Evolutionary conservation across 2,329 filamentous ascomycete genomes (phyloP).

Genomic region (Stylonectria norvegica): DNA sequence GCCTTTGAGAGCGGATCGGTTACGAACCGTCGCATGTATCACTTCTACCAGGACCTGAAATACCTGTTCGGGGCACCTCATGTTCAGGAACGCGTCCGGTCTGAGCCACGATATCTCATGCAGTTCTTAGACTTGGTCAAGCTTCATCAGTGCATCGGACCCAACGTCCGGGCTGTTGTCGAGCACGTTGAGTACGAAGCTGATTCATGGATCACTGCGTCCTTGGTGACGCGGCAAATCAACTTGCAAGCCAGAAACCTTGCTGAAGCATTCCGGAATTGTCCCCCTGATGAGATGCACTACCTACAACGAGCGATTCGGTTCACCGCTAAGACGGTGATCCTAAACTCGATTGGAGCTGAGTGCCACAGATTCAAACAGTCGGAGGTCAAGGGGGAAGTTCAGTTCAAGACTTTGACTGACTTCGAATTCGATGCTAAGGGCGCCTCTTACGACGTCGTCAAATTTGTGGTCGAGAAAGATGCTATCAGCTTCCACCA

Average conservation of each 20-base stretch:
- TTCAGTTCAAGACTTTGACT: conserved; percentile 73
- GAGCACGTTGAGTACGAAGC: conserved; percentile 98
- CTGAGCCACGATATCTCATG: conserved; percentile 80
- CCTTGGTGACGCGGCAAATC: conserved; percentile 89
- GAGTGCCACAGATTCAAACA: conserved; percentile 82
- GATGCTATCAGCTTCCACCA: conserved; percentile 97
- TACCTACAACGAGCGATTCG: conserved; percentile 70
- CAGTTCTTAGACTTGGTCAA: conserved; percentile 96
- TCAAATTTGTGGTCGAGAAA: conserved; percentile 84
- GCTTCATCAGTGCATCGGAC: conserved; percentile 94
- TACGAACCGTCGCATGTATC: conserved; percentile 92
- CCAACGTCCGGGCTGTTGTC: conserved; percentile 83
- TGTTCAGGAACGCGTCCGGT: conserved; percentile 79
- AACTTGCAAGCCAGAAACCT: conserved; percentile 88
- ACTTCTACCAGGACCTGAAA: conserved; percentile 93
- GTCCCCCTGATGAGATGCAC: conserved; percentile 59
- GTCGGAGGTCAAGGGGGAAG: conserved; percentile 82
- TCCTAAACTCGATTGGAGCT: conserved; percentile 83
- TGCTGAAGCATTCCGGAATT: conserved; percentile 77
- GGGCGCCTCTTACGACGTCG: conserved; percentile 60
- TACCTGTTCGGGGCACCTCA: conserved; percentile 86
- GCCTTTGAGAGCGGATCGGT: conserved; percentile 94
- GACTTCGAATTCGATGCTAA: conserved; percentile 76
- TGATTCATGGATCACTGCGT: conserved; percentile 96
- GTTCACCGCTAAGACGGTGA: conserved; percentile 75